These are phyloP conservation scores for Claviceps arundinis DNA, from an alignment of 2,329 filamentous ascomycete species.

Conservation along the genomic window DNA sequence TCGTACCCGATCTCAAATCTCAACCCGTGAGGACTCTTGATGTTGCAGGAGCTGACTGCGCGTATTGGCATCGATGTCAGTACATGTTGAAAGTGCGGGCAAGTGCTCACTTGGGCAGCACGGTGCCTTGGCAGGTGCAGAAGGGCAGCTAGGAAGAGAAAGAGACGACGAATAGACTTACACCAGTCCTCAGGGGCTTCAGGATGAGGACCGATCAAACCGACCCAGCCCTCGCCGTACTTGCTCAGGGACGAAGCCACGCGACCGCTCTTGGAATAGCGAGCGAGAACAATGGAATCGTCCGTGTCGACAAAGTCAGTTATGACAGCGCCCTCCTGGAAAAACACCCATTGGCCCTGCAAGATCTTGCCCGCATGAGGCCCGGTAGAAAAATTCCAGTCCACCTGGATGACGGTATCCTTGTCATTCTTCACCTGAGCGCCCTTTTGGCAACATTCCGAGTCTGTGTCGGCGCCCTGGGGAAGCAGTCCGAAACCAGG, in stretches of 20 bases:
- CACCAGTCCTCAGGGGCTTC: slow-evolving; percentile 15
- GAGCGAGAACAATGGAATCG: slow-evolving; percentile 8
- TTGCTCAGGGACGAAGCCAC: slow-evolving; percentile 13
- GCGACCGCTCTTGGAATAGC: slow-evolving; percentile 12
- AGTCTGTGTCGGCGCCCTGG: slow-evolving; percentile 4
- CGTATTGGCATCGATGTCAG: neutral
- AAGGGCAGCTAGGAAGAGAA: neutral
- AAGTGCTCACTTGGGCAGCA: too few species aligned
- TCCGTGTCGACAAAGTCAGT: slow-evolving; percentile 8
- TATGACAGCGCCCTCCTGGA: slow-evolving; percentile 15
- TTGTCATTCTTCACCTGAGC: slow-evolving; percentile 10
- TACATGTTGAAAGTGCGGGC: too few species aligned
- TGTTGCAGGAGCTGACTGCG: slow-evolving; percentile 5
- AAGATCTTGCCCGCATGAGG: slow-evolving; percentile 7
- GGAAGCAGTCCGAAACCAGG: slow-evolving; percentile 13
- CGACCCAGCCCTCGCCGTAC: slow-evolving; percentile 14
- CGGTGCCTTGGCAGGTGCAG: too few species aligned
- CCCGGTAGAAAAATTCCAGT: slow-evolving; percentile 13
- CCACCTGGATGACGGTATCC: slow-evolving; percentile 13
- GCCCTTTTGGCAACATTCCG: slow-evolving; percentile 7
- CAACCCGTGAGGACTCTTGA: slow-evolving; percentile 12
- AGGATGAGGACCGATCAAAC: slow-evolving; percentile 14
- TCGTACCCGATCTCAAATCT: slow-evolving; percentile 12
- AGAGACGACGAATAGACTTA: slow-evolving; percentile 5
- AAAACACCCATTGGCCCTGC: slow-evolving; percentile 13